Percentiles rank a stretch among this genome's conserved stretches.
Conservation (phyloP, 768 basidiomycete species). For the Crassisporium funariophilum region DNA sequence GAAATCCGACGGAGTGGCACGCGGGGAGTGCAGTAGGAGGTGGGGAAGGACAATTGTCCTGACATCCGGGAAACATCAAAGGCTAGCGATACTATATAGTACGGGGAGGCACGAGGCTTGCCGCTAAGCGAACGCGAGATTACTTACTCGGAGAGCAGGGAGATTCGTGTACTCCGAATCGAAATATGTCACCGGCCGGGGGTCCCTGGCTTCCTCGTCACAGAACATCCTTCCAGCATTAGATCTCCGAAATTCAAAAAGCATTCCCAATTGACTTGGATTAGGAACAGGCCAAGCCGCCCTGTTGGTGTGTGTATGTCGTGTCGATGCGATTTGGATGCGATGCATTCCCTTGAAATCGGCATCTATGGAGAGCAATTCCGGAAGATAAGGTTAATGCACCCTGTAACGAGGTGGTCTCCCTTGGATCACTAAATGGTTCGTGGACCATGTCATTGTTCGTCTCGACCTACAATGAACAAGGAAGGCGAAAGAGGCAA, state of each 20-base stretch:
- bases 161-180: conserved; percentile 33
- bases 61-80: conserved; percentile 35
- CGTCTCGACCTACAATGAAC: conserved; percentile 3
- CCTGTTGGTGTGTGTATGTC: conserved; percentile 20
- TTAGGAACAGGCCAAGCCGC: conserved; percentile 22
- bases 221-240: conserved; percentile 25
- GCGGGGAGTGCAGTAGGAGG: conserved; percentile 14
- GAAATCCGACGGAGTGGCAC: conserved; percentile 6
- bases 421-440: too few species aligned
- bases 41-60: conserved; percentile 38
- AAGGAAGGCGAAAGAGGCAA: conserved; percentile 12
- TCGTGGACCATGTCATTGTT: conserved; percentile 15
- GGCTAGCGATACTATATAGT: conserved; percentile 38
- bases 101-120: conserved; percentile 41
- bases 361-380: conserved; percentile 14
- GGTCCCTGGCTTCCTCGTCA: conserved; percentile 31
- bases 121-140: conserved; percentile 34
- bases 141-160: conserved; percentile 34
- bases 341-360: conserved; percentile 13
- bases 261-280: conserved; percentile 12
- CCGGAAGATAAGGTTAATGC: conserved; percentile 28
- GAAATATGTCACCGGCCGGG: conserved; percentile 34
- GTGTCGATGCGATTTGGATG: too few species aligned
- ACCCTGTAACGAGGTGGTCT: conserved; percentile 24
- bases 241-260: conserved; percentile 25